A percentile compares a stretch with the other conserved stretches of the same genome.
phyloP scores from a whole-genome alignment of 1,284 basidiomycete genomes.

The Afroboletus lepidellus region DNA sequence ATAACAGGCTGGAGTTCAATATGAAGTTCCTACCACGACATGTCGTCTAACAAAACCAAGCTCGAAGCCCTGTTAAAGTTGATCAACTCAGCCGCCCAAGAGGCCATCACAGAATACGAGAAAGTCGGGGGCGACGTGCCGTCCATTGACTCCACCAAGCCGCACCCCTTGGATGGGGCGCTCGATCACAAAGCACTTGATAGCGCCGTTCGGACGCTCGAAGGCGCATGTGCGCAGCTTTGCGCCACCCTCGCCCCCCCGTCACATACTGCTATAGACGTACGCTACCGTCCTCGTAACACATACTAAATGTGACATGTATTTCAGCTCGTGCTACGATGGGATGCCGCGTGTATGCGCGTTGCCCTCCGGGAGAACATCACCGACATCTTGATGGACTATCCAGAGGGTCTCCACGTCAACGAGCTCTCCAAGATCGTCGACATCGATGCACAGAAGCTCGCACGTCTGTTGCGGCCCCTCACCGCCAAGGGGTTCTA shows the following conservation, averaged over 20 bases:
- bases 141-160: constrained; percentile 21
- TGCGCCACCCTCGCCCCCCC: constrained; percentile 33
- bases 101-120: constrained; percentile 30
- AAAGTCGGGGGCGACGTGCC: constrained; percentile 23
- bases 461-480: constrained; percentile 34
- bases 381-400: constrained; percentile 28
- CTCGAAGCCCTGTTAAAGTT: too few relatives aligned
- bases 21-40: too few relatives aligned
- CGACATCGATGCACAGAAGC: constrained; percentile 31
- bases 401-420: constrained; percentile 35
- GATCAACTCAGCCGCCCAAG: constrained; percentile 26
- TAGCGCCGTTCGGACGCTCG: constrained; percentile 27
- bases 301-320: too few relatives aligned
- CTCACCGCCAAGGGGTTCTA: constrained; percentile 39
- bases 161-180: constrained; percentile 26
- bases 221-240: constrained; percentile 31
- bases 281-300: constrained; percentile 8
- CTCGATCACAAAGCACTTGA: constrained; percentile 26
- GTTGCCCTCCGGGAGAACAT: constrained; percentile 30
- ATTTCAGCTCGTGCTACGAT: constrained; percentile 24
- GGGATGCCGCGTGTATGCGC: constrained; percentile 33
- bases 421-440: constrained; percentile 27
- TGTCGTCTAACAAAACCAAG: too few relatives aligned
- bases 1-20: too few relatives aligned
- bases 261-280: constrained; percentile 28